These are phyloP conservation scores for Apophysomyces variabilis DNA, from an alignment of 371 early-diverging fungal species.

Conservation along the genomic window DNA sequence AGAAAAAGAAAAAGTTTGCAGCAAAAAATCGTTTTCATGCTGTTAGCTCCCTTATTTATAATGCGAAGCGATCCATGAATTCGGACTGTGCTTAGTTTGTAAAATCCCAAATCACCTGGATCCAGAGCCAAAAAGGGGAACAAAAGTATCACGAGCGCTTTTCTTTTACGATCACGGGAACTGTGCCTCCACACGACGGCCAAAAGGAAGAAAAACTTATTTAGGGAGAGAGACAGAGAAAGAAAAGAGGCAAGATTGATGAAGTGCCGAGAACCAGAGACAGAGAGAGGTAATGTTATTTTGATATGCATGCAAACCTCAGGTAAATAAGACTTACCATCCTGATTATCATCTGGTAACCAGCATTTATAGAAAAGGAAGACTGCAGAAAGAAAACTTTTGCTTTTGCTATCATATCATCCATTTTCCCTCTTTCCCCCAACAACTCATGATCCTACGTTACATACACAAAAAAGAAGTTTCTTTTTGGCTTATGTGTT, in stretches of 20 bases:
- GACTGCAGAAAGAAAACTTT: neutral
- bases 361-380: neutral
- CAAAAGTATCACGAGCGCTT: neutral
- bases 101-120: neutral
- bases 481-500: constrained; percentile 1
- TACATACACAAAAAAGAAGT: neutral
- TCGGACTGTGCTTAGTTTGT: too few species aligned
- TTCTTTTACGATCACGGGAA: neutral
- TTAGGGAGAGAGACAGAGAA: too few species aligned
- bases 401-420: neutral
- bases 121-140: neutral
- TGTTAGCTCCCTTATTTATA: neutral
- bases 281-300: too few species aligned
- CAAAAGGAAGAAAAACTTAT: neutral
- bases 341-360: constrained; percentile 3
- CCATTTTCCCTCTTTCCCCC: neutral
- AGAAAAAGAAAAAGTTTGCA: neutral
- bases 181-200: neutral
- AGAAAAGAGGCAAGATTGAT: too few species aligned
- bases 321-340: neutral
- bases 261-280: too few species aligned
- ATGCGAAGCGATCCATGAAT: neutral
- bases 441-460: neutral
- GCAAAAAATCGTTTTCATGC: neutral
- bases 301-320: neutral